Evolutionary conservation across 805 yeast species (phyloP), one percentile per base, ranked within the genome.

Genomic region (Saturnispora quitensis): DNA sequence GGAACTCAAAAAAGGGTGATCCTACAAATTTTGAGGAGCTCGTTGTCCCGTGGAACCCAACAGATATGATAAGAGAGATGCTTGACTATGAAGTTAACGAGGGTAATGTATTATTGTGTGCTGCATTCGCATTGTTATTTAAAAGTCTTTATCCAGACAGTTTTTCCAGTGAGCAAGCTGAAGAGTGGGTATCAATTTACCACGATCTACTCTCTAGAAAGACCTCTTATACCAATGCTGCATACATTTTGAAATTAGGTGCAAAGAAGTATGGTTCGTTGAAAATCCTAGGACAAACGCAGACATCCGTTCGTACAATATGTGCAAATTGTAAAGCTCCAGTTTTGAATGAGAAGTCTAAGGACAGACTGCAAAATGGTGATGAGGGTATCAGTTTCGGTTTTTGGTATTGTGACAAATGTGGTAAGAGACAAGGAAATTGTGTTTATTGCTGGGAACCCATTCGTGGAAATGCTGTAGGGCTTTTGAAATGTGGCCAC

Each of bases 401-500:
- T 1, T 82, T 75, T 58, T 89, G 96, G 96, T 86, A 83, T 64
- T 90, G 97, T 68, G 88, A 81, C 50, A 73, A 72, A 22, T 90
- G 97, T 64, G 68, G 73, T 10, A 70, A 68, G 48, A 70, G 71
- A 15, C 81, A 80, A 54, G 82, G 80, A 53, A 75, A 81, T n/a
- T 90, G 97, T 66, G 74, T 82, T 27, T 78, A 82, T 55, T 90
- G 97, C 65, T 75, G 83, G 55, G 84, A 78, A 61, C 88, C 95
- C 0, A 73, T 90, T 60, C 79, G 77, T 57, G 95, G 95, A 0
- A 71, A 86, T 51, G 75, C 82, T 15, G 77, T 86, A 15, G 76
- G 70, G 55, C 68, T 72, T 54, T 64, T 85, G 48, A 76, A 71
- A 25, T 91, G 98, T 70, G 97, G 97, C 0, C 98, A 91, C 66